These are phyloP conservation scores for Hyaloscypha finlandica DNA, from an alignment of 495 filamentous ascomycete species.

Conservation along the genomic window DNA sequence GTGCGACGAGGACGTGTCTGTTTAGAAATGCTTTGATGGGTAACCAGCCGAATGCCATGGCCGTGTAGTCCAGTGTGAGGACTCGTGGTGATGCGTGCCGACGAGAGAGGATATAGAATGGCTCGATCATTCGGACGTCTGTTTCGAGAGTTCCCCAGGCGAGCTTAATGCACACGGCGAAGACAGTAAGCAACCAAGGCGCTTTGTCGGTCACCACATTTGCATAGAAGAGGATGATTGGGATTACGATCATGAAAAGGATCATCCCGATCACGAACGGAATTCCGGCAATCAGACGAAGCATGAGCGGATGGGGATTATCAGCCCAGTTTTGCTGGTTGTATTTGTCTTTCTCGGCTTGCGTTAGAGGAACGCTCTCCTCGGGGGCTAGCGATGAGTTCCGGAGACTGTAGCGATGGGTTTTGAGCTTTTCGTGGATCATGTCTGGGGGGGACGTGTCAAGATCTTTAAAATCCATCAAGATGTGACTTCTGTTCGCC, in stretches of 20 bases:
- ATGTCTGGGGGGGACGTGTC: conserved; percentile 63
- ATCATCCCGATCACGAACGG: conserved; percentile 55
- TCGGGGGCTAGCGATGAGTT: conserved; percentile 64
- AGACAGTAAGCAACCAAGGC: conserved; percentile 63
- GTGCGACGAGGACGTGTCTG: conserved; percentile 61
- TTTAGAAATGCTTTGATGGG: conserved; percentile 61
- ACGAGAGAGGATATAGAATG: conserved; percentile 66
- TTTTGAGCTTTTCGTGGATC: conserved; percentile 65
- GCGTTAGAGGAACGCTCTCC: conserved; percentile 36
- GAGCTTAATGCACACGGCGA: conserved; percentile 67
- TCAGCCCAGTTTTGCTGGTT: conserved; percentile 43
- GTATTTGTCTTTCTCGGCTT: conserved; percentile 41
- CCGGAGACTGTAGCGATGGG: conserved; percentile 66
- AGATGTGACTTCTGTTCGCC: conserved; percentile 69
- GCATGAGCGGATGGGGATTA: conserved; percentile 70
- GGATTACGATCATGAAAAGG: conserved; percentile 53
- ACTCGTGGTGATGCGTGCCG: conserved; percentile 63
- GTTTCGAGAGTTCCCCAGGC: conserved; percentile 70
- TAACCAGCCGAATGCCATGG: conserved; percentile 66
- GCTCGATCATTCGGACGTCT: conserved; percentile 72
- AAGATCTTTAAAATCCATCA: conserved; percentile 72
- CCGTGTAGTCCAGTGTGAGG: conserved; percentile 71
- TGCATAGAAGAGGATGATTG: conserved; percentile 57
- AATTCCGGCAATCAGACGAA: conserved; percentile 58
- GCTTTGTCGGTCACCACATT: conserved; percentile 57